Evolutionary conservation across 2,329 filamentous ascomycete species (phyloP).

Genomic region (Didymella pinodella): DNA sequence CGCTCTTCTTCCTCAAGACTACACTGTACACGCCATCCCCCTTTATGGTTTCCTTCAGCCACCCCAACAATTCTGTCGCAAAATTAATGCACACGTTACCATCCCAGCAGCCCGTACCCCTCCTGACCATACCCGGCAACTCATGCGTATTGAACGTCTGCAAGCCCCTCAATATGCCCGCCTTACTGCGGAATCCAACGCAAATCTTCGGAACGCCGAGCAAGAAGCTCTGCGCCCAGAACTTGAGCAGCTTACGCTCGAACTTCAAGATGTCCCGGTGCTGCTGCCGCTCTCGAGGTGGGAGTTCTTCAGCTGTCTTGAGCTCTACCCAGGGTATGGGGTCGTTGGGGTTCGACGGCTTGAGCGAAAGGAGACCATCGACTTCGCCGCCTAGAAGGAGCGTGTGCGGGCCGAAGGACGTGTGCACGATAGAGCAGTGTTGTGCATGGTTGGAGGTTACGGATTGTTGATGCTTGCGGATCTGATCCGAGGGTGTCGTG

Average conservation of each 20-base stretch:
- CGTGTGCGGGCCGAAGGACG: slow-evolving; percentile 77
- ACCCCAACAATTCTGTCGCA: slow-evolving; percentile 77
- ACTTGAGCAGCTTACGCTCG: slow-evolving; percentile 90
- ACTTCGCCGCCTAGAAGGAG: slow-evolving; percentile 92
- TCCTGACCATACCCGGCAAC: slow-evolving; percentile 79
- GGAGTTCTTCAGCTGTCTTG: slow-evolving; percentile 82
- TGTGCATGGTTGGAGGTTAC: slow-evolving; percentile 89
- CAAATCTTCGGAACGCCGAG: slow-evolving; percentile 92
- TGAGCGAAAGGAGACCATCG: slow-evolving; percentile 68
- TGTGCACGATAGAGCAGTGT: slow-evolving; percentile 93
- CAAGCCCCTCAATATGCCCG: slow-evolving; percentile 74
- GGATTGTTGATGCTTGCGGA: slow-evolving; percentile 75
- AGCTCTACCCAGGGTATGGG: slow-evolving; percentile 91
- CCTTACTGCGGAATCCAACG: slow-evolving; percentile 80
- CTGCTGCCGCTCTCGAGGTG: slow-evolving; percentile 53
- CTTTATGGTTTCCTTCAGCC: slow-evolving; percentile 69
- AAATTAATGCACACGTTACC: slow-evolving; percentile 95
- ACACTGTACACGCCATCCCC: slow-evolving; percentile 84
- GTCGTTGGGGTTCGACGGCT: slow-evolving; percentile 24
- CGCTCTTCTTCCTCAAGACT: slow-evolving; percentile 67
- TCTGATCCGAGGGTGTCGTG: slow-evolving; percentile 76
- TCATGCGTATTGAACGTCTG: slow-evolving; percentile 81
- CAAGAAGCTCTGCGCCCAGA: slow-evolving; percentile 96
- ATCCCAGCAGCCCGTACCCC: slow-evolving; percentile 79
- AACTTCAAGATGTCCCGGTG: slow-evolving; percentile 76